Percentiles rank a stretch among this genome's conserved stretches.
Evolutionary conservation across 2,329 filamentous ascomycete species (phyloP).

Genomic region (Chalaropsis thielavioides): DNA sequence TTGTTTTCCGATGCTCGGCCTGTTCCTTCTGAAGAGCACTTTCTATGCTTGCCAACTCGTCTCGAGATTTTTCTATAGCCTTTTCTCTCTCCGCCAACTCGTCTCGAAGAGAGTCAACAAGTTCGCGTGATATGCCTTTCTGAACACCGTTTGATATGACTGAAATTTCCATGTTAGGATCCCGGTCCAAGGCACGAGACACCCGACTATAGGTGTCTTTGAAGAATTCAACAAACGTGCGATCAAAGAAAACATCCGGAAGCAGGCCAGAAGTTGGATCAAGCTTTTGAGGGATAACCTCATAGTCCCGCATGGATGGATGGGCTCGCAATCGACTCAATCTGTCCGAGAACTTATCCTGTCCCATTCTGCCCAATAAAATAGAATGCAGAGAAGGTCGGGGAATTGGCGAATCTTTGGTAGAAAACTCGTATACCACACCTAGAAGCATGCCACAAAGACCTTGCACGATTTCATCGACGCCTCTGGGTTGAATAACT

Average conservation of each 20-base stretch:
- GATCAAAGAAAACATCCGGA: slow-evolving; percentile 74
- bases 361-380: slow-evolving; percentile 59
- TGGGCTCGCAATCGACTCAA: slow-evolving; percentile 64
- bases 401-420: slow-evolving; percentile 85
- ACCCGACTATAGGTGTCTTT: slow-evolving; percentile 91
- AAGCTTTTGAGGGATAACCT: slow-evolving; percentile 62
- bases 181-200: slow-evolving; percentile 71
- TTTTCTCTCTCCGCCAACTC: slow-evolving; percentile 60
- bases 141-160: slow-evolving; percentile 65
- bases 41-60: slow-evolving; percentile 15
- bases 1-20: slow-evolving; percentile 28
- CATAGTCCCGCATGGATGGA: slow-evolving; percentile 72
- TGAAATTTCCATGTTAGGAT: slow-evolving; percentile 75
- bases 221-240: slow-evolving; percentile 78
- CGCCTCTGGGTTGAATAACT: slow-evolving; percentile 44
- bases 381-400: slow-evolving; percentile 67
- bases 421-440: slow-evolving; percentile 90
- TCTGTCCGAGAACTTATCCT: slow-evolving; percentile 75
- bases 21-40: slow-evolving; percentile 34
- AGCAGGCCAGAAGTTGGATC: slow-evolving; percentile 38
- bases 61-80: slow-evolving; percentile 11
- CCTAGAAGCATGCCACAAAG: slow-evolving; percentile 74
- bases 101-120: slow-evolving; percentile 70
- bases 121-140: slow-evolving; percentile 82
- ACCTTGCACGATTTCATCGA: slow-evolving; percentile 59